Base-by-base conservation (phyloP, 768 basidiomycete genomes). In the Trametes gibbosa region DNA sequence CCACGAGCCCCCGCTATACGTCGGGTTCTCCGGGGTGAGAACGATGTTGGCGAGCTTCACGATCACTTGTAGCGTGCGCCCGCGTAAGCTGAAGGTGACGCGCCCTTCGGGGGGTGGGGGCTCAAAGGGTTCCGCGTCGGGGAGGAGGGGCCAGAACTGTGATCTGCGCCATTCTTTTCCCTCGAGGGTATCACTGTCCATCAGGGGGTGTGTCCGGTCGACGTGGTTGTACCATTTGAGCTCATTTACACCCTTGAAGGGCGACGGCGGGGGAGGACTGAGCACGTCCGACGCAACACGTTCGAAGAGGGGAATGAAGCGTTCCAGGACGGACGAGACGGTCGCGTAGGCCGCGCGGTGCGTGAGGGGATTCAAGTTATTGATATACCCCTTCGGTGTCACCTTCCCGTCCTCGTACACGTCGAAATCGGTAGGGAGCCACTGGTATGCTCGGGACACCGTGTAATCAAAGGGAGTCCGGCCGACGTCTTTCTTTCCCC, bases 31-130 rank as follows among this genome's bases (percentile, higher is more conserved):
- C 3, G 68, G 65, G 2, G 75, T 72, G 23, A 71, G 46, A 2
- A 64, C 49, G 21, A 74, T 74, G 39, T 70, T 74, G 4, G 77
- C 66, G 10, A 79, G 65, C 66, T 79, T 81, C 29, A 80, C 76
- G 34, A 70, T 72, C 45, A 80, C 74, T 32, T 73, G 73, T 1
- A 75, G 51, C 8, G 55, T 65, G 21, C 59, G 49, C 5, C 63
- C 68, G 12, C 48, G 50, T 16, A 69, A 40, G 34, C 25, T 56
- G 42, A 65, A 27, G 6, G 50, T 27, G 5, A 47, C 57, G 13
- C 52, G 21, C 25, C 37, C 25, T 8, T 41, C 24, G 10, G 24
- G 1, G 8, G 32, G 14, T 29, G 29, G 49, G 8, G 49, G 43
- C 12, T 40, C 13, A 29, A 55, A 55, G 6, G 53, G 49, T 17